Conservation (phyloP, 768 basidiomycete genomes). For the Thelephora aurantiotincta region DNA sequence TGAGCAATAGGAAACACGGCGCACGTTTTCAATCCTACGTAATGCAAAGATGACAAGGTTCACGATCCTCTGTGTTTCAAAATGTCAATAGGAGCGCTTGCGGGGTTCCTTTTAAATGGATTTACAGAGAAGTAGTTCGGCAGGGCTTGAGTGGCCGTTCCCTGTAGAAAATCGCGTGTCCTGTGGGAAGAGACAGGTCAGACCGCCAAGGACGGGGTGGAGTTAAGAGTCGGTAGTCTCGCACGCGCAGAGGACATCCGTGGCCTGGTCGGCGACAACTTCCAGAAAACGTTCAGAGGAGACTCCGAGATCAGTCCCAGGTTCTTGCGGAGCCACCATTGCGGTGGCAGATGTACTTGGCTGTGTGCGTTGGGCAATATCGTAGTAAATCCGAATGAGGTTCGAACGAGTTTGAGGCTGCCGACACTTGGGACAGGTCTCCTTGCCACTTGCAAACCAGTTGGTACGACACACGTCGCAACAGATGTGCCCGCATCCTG, state of each 20-base stretch:
- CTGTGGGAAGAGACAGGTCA: not conserved
- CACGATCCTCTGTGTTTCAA: not conserved
- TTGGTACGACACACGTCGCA: not conserved
- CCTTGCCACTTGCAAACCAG: not conserved
- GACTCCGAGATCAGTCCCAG: not conserved
- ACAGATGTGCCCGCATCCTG: not conserved
- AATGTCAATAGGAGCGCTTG: not conserved
- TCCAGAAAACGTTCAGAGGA: not conserved
- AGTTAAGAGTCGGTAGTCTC: not conserved
- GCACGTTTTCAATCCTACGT: not conserved
- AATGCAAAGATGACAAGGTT: not conserved
- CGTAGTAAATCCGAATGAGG: not conserved
- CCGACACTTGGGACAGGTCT: not conserved
- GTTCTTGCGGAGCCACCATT: not conserved
- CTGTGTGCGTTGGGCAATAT: not conserved
- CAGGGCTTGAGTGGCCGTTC: no score
- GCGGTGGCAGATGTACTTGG: not conserved
- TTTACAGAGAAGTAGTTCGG: not conserved
- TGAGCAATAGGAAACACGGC: not conserved
- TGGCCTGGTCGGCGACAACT: not conserved
- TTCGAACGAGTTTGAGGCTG: not conserved
- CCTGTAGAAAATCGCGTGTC: no score
- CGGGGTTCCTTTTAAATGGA: not conserved
- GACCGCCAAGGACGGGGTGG: not conserved
- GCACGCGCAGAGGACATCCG: not conserved